Evolutionary conservation across 2,329 filamentous ascomycete species (phyloP).

Genomic region (Fusarium sambucinum): DNA sequence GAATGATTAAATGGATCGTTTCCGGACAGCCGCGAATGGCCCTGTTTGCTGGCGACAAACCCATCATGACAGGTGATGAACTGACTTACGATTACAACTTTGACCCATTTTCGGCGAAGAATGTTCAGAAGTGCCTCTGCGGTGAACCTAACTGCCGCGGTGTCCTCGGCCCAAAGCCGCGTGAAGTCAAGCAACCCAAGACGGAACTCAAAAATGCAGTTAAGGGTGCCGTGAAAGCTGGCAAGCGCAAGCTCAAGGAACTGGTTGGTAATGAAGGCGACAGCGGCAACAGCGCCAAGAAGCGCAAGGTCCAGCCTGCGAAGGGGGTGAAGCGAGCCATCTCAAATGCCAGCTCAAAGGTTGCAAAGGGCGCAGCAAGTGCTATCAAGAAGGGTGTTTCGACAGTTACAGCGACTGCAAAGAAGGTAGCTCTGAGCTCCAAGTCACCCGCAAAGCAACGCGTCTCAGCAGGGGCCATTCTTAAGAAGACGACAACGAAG

Average conservation of each 20-base stretch:
- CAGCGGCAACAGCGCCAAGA: slow-evolving; percentile 62
- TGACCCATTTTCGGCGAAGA: slow-evolving; percentile 76
- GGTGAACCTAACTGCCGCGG: slow-evolving; percentile 73
- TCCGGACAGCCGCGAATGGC: slow-evolving; percentile 95
- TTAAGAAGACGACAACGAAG: slow-evolving; percentile 49
- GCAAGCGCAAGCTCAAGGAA: slow-evolving; percentile 70
- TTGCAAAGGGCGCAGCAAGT: slow-evolving; percentile 54
- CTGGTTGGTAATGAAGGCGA: slow-evolving; percentile 59
- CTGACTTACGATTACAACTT: slow-evolving; percentile 92
- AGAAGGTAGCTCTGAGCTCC: slow-evolving; percentile 44
- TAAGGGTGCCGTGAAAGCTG: slow-evolving; percentile 59
- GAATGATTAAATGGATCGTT: slow-evolving; percentile 98
- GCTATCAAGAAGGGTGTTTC: slow-evolving; percentile 55
- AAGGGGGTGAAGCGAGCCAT: slow-evolving; percentile 53
- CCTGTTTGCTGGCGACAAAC: slow-evolving; percentile 88
- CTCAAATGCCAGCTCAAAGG: slow-evolving; percentile 53
- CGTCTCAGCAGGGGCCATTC: slow-evolving; percentile 42
- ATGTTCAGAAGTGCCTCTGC: slow-evolving; percentile 75
- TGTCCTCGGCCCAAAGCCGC: slow-evolving; percentile 71
- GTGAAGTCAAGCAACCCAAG: slow-evolving; percentile 66
- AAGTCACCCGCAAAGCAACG: slow-evolving; percentile 48
- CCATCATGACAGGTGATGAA: slow-evolving; percentile 95
- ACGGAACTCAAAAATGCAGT: slow-evolving; percentile 56
- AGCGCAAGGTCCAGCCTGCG: slow-evolving; percentile 55
- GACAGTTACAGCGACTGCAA: slow-evolving; percentile 48